These are phyloP conservation scores for Ceratocystis huliohia DNA, from an alignment of 2,329 filamentous ascomycete species.

Conservation along the genomic window DNA sequence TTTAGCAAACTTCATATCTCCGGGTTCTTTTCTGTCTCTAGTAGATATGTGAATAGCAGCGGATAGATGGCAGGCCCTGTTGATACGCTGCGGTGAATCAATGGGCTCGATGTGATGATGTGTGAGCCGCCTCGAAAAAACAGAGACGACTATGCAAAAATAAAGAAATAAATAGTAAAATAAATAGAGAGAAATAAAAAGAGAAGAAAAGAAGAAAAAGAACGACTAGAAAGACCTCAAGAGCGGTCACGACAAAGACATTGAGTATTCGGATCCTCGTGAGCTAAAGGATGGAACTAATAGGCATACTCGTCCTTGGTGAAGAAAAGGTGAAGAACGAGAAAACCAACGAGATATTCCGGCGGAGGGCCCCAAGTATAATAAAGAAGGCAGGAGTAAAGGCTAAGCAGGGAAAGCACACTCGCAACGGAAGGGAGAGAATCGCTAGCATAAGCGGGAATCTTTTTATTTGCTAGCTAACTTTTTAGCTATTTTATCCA, in stretches of 20 bases:
- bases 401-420: neutral
- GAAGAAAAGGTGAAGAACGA: neutral
- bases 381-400: neutral
- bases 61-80: neutral
- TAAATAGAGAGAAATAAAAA: neutral
- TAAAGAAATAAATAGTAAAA: neutral
- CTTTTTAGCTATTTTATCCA: neutral
- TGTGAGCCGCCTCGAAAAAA: neutral
- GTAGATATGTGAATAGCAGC: neutral
- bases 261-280: constrained; percentile 9
- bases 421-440: neutral
- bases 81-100: neutral
- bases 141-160: neutral
- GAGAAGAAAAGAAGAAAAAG: neutral
- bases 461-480: neutral
- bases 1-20: constrained; percentile 54
- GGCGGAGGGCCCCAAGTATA: neutral
- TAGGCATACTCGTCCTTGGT: constrained; percentile 9
- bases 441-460: neutral
- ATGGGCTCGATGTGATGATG: neutral
- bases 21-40: neutral
- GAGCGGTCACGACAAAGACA: neutral
- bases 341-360: neutral
- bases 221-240: neutral
- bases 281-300: neutral